Evolutionary conservation across 441 rosid genomes (phyloP), one percentile per base, ranked within the genome.

Genomic region (Gossypium gossypioides): DNA sequence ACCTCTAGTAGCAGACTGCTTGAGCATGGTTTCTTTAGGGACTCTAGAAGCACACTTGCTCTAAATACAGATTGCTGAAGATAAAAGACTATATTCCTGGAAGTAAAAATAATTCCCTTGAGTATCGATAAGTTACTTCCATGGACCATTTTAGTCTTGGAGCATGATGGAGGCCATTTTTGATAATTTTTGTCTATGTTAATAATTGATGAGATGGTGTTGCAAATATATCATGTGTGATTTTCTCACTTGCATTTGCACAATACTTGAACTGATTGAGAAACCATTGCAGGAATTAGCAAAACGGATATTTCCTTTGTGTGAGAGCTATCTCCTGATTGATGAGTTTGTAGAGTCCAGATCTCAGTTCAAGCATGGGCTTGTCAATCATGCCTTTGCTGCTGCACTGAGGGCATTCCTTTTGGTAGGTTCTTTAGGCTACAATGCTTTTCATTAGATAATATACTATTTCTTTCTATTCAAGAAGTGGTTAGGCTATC

Each of bases 301-400:
- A 6, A 91, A 89, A 77, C 79, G 93, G 77, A 81, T 92, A 64
- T 89, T 95, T 80, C 93, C 98, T 56, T 71, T 95, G 70, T 95
- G 97, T 75, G 82, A 88, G 86, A 88, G 90, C 82, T 95, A 84
- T 77, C 84, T 95, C 66, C 69, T 92, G 84, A 88, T 89, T 42
- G 88, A 89, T 78, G 92, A 92, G 59, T 95, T 95, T 86, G 96
- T 91, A 71, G 99, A 95, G 84, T 91, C 92, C 9, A 87, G 93
- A 81, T 95, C 97, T 63, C 98, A 87, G 80, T 92, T 95, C 89
- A 88, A 87, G 85, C 89, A 86, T 57, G 99, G 99, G 66, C 78
- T 89, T 56, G 98, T 95, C 37, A 95, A 92, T 79, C 99, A 95
- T 76, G 97, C 99, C 80, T 95, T 95, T 48, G 90, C 97, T 74